Evolutionary conservation across 2,329 filamentous ascomycete species (phyloP).

Genomic region (Pseudogymnoascus sp.): DNA sequence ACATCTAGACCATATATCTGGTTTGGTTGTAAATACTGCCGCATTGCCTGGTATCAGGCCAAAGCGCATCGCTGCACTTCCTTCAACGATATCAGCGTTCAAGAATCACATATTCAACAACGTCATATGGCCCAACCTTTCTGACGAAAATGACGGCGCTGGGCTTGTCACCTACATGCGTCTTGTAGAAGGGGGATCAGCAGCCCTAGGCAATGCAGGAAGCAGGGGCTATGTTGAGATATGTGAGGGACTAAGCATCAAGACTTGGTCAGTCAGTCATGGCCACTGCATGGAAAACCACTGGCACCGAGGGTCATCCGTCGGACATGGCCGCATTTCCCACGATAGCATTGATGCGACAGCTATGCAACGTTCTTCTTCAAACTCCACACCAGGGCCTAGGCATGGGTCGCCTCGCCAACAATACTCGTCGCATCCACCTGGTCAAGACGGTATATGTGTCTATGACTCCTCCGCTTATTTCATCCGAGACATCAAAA

Average conservation of each 20-base stretch:
- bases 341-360: neutral
- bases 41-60: slow-evolving; percentile 72
- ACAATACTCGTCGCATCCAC: neutral
- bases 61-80: slow-evolving; percentile 79
- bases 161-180: slow-evolving; percentile 87
- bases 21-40: slow-evolving; percentile 89
- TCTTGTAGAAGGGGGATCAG: slow-evolving; percentile 80
- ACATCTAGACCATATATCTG: slow-evolving; percentile 91
- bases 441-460: slow-evolving; percentile 43
- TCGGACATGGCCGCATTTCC: slow-evolving; percentile 3
- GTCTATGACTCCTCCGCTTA: slow-evolving; percentile 87
- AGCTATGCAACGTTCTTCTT: neutral
- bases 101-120: slow-evolving; percentile 97
- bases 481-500: slow-evolving; percentile 73
- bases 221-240: slow-evolving; percentile 76
- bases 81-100: slow-evolving; percentile 83
- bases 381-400: neutral
- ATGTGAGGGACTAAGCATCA: slow-evolving; percentile 81
- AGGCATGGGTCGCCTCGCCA: neutral
- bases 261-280: slow-evolving; percentile 81
- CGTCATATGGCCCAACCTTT: slow-evolving; percentile 93
- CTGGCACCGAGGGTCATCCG: slow-evolving; percentile 51
- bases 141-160: slow-evolving; percentile 90
- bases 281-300: slow-evolving; percentile 78
- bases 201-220: slow-evolving; percentile 53